Conservation (phyloP, 2,329 filamentous ascomycete genomes). For the Geosmithia flava region DNA sequence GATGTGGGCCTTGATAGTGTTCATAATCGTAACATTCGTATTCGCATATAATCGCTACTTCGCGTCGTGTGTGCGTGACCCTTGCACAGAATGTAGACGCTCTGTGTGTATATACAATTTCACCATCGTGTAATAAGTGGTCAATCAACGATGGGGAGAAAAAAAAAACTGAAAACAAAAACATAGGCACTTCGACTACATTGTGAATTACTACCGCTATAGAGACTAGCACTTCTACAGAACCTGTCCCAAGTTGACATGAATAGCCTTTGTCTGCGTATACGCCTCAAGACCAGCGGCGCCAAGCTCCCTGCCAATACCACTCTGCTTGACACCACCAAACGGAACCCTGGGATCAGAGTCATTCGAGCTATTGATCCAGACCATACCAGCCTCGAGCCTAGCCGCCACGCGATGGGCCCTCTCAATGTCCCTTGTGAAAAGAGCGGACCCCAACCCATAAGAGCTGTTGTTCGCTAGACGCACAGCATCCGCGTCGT, state of each 20-base stretch:
- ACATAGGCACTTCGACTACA: no score
- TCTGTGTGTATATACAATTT: no score
- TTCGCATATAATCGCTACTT: no score
- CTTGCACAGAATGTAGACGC: no score
- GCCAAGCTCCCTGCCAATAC: slow-evolving; percentile 39
- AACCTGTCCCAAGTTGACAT: slow-evolving; percentile 9
- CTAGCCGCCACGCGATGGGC: slow-evolving; percentile 24
- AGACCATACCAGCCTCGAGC: slow-evolving; percentile 35
- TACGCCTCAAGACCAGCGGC: slow-evolving; percentile 25
- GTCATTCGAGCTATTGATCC: slow-evolving; percentile 17
- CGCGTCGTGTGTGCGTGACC: no score
- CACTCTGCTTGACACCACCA: slow-evolving; percentile 44
- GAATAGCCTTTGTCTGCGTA: slow-evolving; percentile 18
- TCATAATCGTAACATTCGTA: no score
- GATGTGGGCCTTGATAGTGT: no score
- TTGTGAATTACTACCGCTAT: no score
- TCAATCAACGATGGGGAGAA: no score
- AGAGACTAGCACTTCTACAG: background rate
- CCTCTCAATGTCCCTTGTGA: slow-evolving; percentile 33
- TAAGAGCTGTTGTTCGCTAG: slow-evolving; percentile 28
- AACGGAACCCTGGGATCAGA: slow-evolving; percentile 9
- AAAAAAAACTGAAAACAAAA: no score
- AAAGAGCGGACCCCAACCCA: slow-evolving; percentile 38
- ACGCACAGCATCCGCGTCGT: slow-evolving; percentile 9
- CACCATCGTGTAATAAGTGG: no score